Evolutionary conservation across 2,329 filamentous ascomycete species (phyloP).

Genomic region (Fusarium sp.): DNA sequence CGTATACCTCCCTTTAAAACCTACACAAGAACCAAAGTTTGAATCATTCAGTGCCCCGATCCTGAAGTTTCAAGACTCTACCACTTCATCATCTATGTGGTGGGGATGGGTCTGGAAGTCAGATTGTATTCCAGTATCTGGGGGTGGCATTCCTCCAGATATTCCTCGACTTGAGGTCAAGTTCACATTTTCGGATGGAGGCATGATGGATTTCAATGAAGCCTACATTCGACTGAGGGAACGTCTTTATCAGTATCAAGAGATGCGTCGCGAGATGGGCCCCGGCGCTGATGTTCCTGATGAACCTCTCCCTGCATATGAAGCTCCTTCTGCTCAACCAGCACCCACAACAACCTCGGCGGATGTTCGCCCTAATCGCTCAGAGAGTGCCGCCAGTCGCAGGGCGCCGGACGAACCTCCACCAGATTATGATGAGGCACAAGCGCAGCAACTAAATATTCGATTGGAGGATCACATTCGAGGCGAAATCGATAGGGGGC

Average conservation of each 20-base stretch:
- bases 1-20: conserved; percentile 85
- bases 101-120: conserved; percentile 95
- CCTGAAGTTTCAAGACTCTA: conserved; percentile 88
- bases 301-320: conserved; percentile 91
- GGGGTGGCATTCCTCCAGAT: conserved; percentile 84
- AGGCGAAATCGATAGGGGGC: conserved; percentile 77
- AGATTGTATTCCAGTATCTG: conserved; percentile 82
- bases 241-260: conserved; percentile 83
- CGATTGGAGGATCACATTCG: conserved; percentile 79
- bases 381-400: conserved; percentile 57
- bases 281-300: conserved; percentile 77
- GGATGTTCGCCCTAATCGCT: conserved; percentile 50
- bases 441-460: conserved; percentile 75
- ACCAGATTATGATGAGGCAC: conserved; percentile 92
- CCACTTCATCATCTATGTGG: conserved; percentile 85
- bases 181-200: conserved; percentile 93
- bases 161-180: conserved; percentile 83
- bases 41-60: conserved; percentile 93
- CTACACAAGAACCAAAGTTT: conserved; percentile 73
- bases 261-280: conserved; percentile 79
- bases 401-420: conserved; percentile 80
- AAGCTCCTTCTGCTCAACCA: conserved; percentile 64
- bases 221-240: conserved; percentile 89
- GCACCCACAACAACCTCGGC: conserved; percentile 47
- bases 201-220: conserved; percentile 91